Evolutionary conservation across 805 yeast species (phyloP).

Genomic region (Candida patagonica): DNA sequence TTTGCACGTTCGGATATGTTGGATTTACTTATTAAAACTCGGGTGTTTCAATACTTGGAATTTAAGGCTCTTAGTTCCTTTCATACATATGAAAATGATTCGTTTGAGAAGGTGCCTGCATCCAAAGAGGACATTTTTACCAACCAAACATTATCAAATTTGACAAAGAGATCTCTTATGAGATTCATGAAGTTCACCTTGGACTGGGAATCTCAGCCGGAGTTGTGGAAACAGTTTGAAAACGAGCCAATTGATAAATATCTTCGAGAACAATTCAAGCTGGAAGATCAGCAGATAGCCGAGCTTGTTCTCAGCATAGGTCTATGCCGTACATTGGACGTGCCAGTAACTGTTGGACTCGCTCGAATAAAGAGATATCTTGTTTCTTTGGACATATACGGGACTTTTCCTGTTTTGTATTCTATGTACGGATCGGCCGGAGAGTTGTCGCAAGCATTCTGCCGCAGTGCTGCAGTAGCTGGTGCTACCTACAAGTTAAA

Average conservation of each 20-base stretch:
- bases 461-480: conserved; percentile 96
- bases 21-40: conserved; percentile 65
- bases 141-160: conserved; percentile 64
- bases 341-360: conserved; percentile 65
- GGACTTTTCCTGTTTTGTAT: conserved; percentile 84
- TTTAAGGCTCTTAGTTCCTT: conserved; percentile 81
- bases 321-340: conserved; percentile 50
- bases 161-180: conserved; percentile 80
- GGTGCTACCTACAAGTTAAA: conserved; percentile 88
- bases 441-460: conserved; percentile 91
- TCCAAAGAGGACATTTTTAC: conserved; percentile 92
- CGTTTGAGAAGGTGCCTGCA: conserved; percentile 75
- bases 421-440: conserved; percentile 96
- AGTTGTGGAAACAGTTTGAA: conserved; percentile 47
- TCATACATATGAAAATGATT: conserved; percentile 90
- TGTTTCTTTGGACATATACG: conserved; percentile 81
- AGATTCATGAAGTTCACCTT: conserved; percentile 82
- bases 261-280: conserved; percentile 53
- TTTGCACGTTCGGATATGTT: conserved; percentile 87
- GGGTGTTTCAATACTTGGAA: conserved; percentile 86
- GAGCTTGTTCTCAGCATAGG: conserved; percentile 87
- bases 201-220: conserved; percentile 50
- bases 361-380: conserved; percentile 76
- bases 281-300: conserved; percentile 64
- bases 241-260: conserved; percentile 51